These are phyloP conservation scores for Erodium chrysanthum DNA, from an alignment of 441 rosid species.

Conservation along the genomic window DNA sequence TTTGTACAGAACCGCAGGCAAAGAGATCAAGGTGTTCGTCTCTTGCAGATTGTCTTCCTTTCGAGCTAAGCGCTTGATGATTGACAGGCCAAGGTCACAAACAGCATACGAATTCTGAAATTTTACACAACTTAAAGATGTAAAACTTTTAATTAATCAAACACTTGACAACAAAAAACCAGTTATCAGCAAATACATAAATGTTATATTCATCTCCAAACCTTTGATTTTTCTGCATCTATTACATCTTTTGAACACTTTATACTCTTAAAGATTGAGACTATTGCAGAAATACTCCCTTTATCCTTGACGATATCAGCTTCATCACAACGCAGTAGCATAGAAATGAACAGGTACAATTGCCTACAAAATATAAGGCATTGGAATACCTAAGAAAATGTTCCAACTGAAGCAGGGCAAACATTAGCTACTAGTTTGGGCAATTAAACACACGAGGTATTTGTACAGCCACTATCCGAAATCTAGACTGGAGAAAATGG, in stretches of 20 bases:
- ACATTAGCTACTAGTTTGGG: not conserved
- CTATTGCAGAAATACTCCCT: conserved; percentile 46
- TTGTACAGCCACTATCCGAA: not conserved
- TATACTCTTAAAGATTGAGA: conserved; percentile 53
- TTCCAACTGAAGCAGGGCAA: not conserved
- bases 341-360: conserved; percentile 55
- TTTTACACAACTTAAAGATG: conserved; percentile 18
- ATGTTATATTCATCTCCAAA: conserved; percentile 22
- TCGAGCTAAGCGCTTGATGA: conserved; percentile 45
- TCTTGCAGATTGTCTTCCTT: conserved; percentile 43
- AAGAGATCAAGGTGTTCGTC: conserved; percentile 32
- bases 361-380: conserved; percentile 46
- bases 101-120: conserved; percentile 85
- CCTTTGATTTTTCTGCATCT: conserved; percentile 76
- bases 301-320: conserved; percentile 44
- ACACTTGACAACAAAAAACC: not conserved
- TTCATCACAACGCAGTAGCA: conserved; percentile 77
- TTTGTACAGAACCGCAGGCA: conserved; percentile 66
- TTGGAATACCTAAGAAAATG: not conserved
- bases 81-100: conserved; percentile 81
- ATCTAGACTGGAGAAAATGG: not conserved
- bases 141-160: not conserved
- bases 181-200: not conserved
- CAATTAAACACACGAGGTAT: not conserved
- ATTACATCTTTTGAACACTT: conserved; percentile 69